Conservation (phyloP, 306 rosid genomes). For the Vicia villosa region DNA sequence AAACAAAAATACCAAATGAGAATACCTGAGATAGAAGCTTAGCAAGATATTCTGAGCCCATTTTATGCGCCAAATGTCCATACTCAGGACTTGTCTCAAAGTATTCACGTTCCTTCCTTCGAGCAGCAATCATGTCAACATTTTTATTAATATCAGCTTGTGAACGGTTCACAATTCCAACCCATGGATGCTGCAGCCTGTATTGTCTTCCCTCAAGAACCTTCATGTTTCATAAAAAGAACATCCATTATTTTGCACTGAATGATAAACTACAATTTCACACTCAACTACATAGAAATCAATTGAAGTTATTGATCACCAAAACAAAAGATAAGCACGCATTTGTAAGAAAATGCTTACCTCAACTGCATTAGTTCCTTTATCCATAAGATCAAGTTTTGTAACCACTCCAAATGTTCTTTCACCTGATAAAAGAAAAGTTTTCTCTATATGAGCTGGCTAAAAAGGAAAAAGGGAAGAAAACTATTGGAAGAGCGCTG, state of each 20-base stretch:
- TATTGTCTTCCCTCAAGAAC: conserved; percentile 93
- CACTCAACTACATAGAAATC: conserved; percentile 27
- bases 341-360: conserved; percentile 54
- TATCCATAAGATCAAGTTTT: conserved; percentile 97
- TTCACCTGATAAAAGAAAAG: conserved; percentile 58
- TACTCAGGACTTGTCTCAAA: conserved; percentile 96
- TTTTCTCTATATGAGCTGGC: neutral
- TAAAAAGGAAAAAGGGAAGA: conserved; percentile 23
- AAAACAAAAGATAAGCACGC: conserved; percentile 33
- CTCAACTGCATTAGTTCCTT: conserved; percentile 94
- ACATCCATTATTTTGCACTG: conserved; percentile 25
- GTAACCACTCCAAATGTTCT: conserved; percentile 97
- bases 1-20: conserved; percentile 22
- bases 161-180: conserved; percentile 98
- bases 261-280: conserved; percentile 11
- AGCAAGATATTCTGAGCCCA: conserved; percentile 99
- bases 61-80: conserved; percentile 95
- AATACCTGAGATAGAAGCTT: conserved; percentile 90
- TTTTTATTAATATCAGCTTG: conserved; percentile 96
- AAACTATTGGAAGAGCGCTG: conserved; percentile 13
- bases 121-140: conserved; percentile 93
- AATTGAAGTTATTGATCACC: conserved; percentile 23
- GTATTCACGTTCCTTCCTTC: conserved; percentile 88
- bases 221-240: conserved; percentile 57
- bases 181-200: conserved; percentile 98